Percentiles rank a stretch among this genome's conserved stretches.
Evolutionary conservation across 345 rosid species (phyloP).

Genomic region (Schrenkiella parvula): DNA sequence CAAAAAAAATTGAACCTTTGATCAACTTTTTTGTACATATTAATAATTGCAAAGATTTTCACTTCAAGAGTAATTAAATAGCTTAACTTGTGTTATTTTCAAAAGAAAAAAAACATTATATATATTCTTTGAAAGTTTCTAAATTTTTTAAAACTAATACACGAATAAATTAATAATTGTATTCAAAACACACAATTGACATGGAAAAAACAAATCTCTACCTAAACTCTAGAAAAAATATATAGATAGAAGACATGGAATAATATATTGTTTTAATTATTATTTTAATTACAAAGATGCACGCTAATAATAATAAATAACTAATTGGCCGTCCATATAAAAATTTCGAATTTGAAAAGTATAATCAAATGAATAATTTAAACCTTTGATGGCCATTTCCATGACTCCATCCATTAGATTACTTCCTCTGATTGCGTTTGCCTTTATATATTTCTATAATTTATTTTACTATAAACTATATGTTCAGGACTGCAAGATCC

Average conservation of each 20-base stretch:
- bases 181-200: not conserved
- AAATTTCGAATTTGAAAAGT: not conserved
- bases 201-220: not conserved
- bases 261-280: too few relatives aligned
- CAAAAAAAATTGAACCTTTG: not conserved
- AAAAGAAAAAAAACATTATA: not conserved
- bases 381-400: not conserved
- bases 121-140: not conserved
- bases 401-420: constrained; percentile 10
- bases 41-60: not conserved
- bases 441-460: not conserved
- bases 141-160: not conserved
- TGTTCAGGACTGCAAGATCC: constrained; percentile 31
- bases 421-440: constrained; percentile 8
- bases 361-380: not conserved
- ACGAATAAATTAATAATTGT: not conserved
- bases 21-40: not conserved
- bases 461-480: constrained; percentile 2
- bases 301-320: not conserved
- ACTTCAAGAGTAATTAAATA: not conserved
- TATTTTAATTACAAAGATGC: too few relatives aligned
- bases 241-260: not conserved
- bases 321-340: constrained; percentile 12
- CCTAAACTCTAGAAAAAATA: not conserved
- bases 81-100: not conserved